Evolutionary conservation across 2,329 filamentous ascomycete genomes (phyloP).

Genomic region (Elsinoe necatrix): DNA sequence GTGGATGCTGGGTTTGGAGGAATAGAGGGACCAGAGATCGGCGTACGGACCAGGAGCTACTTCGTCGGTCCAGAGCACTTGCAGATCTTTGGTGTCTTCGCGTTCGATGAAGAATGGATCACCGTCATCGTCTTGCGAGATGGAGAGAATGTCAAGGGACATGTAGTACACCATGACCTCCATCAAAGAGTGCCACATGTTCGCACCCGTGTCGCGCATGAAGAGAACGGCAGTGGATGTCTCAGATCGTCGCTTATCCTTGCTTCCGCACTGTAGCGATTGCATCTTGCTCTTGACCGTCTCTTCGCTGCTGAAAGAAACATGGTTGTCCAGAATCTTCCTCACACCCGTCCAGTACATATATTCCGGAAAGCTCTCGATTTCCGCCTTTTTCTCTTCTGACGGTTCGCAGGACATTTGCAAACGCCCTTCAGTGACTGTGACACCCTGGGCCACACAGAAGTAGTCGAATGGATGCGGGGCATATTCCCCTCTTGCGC

Average conservation of each 20-base stretch:
- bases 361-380: conserved; percentile 13
- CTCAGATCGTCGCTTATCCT: conserved; percentile 11
- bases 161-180: conserved; percentile 15
- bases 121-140: conserved; percentile 9
- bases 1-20: conserved; percentile 16
- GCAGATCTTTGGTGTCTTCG: conserved; percentile 13
- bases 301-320: conserved; percentile 7
- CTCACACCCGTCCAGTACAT: conserved; percentile 15
- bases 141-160: conserved; percentile 15
- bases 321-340: conserved; percentile 15
- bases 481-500: conserved; percentile 3
- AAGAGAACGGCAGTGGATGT: conserved; percentile 15
- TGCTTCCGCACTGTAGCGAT: conserved; percentile 11
- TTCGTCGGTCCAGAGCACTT: conserved; percentile 15
- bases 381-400: conserved; percentile 14
- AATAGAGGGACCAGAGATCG: conserved; percentile 13
- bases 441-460: conserved; percentile 13
- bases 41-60: conserved; percentile 11
- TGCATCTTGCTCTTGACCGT: conserved; percentile 11
- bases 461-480: conserved; percentile 12
- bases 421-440: conserved; percentile 5
- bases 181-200: conserved; percentile 17
- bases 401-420: conserved; percentile 14
- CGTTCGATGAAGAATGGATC: conserved; percentile 9
- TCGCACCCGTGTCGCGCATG: conserved; percentile 14